Conservation (phyloP, 192 early-diverging fungal genomes). For the Coemansia sp. region DNA sequence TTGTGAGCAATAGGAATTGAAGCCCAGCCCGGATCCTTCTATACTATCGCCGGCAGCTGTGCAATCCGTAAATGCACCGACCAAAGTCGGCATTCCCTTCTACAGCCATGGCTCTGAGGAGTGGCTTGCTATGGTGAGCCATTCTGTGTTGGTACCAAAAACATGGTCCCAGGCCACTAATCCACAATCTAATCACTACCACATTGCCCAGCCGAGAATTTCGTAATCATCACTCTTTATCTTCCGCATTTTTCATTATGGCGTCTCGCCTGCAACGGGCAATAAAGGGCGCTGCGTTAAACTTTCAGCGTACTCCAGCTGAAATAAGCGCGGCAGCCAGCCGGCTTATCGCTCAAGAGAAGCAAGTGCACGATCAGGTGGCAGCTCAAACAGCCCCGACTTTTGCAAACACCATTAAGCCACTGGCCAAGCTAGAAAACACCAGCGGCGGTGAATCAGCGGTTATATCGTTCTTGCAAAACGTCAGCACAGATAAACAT, state of each 20-base stretch:
- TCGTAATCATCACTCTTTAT: background rate
- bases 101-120: no score
- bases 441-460: conserved; percentile 14
- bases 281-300: conserved; percentile 19
- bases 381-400: conserved; percentile 28
- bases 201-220: background rate
- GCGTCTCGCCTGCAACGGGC: conserved; percentile 9
- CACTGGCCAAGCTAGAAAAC: conserved; percentile 37
- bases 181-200: no score
- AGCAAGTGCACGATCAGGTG: conserved; percentile 23
- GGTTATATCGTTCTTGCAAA: conserved; percentile 32
- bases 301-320: conserved; percentile 18
- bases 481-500: conserved; percentile 54
- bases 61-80: no score
- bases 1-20: background rate
- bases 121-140: no score
- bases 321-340: conserved; percentile 12
- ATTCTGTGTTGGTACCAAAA: no score
- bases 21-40: no score
- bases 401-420: conserved; percentile 35
- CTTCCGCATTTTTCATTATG: conserved; percentile 6
- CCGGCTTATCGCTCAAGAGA: conserved; percentile 15
- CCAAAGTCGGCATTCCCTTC: no score
- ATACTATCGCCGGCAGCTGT: no score
- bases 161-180: no score